phyloP scores from a whole-genome alignment of 2,329 filamentous ascomycete genomes.

The Ophiostoma ips region DNA sequence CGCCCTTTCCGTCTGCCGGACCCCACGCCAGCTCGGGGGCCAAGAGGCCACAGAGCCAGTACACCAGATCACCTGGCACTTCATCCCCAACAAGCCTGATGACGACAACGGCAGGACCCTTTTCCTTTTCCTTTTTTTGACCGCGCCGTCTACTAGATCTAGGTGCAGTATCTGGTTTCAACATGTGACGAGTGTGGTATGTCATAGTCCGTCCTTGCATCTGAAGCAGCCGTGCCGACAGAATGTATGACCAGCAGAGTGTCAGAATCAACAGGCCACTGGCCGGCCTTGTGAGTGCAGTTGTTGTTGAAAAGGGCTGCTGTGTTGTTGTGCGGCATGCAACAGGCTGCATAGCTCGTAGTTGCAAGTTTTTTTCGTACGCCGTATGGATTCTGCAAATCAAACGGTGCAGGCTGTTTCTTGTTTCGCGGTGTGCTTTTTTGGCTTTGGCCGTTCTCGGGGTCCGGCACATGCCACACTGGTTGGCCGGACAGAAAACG shows the following conservation, averaged over 20 bases:
- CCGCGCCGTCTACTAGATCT: no score
- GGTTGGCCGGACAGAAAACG: background rate
- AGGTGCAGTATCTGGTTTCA: no score
- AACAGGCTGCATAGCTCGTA: background rate
- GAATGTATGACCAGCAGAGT: conserved; percentile 11
- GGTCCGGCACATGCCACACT: background rate
- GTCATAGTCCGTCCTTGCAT: conserved; percentile 3
- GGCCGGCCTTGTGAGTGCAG: background rate
- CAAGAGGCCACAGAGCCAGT: background rate
- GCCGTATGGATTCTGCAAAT: background rate
- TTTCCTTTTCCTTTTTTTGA: no score
- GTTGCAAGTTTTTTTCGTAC: no score
- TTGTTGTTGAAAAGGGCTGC: no score
- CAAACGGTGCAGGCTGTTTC: no score
- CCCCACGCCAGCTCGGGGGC: conserved; percentile 7
- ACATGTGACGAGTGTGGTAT: conserved; percentile 1
- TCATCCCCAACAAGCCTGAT: no score
- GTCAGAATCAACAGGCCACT: conserved; percentile 6
- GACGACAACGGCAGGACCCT: no score
- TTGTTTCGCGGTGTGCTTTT: background rate
- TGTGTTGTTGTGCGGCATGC: conserved; percentile 1
- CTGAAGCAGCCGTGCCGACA: conserved; percentile 9
- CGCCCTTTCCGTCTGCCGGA: background rate
- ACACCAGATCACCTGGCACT: no score
- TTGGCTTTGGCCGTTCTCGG: background rate